Conservation (phyloP, 2,329 filamentous ascomycete genomes). For the Sclerotinia minor region DNA sequence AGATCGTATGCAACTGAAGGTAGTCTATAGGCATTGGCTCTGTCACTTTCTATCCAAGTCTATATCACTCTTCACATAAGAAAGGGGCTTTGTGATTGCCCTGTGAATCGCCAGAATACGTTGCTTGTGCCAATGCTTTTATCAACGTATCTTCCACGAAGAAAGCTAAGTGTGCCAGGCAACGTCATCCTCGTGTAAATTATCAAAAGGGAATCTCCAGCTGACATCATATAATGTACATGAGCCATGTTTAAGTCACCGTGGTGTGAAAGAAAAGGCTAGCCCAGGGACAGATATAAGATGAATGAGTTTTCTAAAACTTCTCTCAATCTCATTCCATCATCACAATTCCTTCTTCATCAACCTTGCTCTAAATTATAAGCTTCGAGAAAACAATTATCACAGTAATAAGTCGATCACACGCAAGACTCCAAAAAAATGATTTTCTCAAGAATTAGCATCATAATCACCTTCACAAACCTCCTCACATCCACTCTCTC, state of each 20-base stretch:
- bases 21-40: not conserved
- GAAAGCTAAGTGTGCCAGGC: not conserved
- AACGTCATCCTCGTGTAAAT: not conserved
- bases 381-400: not conserved
- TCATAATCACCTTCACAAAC: slow-evolving; percentile 28
- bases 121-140: not conserved
- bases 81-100: not conserved
- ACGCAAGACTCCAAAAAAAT: slow-evolving; percentile 29
- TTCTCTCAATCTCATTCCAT: not conserved
- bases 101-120: not conserved
- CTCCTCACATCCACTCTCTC: slow-evolving; percentile 37
- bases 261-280: not conserved
- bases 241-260: not conserved
- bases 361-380: not conserved
- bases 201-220: not conserved
- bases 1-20: not conserved
- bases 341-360: not conserved
- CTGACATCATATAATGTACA: slow-evolving; percentile 9
- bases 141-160: not conserved
- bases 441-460: slow-evolving; percentile 11
- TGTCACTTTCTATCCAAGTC: not conserved
- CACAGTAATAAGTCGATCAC: not conserved
- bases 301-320: not conserved
- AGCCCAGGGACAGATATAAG: slow-evolving; percentile 9
- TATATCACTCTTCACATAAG: slow-evolving; percentile 6